phyloP scores from a whole-genome alignment of 176 grass and related monocot species.

The Olyra latifolia region DNA sequence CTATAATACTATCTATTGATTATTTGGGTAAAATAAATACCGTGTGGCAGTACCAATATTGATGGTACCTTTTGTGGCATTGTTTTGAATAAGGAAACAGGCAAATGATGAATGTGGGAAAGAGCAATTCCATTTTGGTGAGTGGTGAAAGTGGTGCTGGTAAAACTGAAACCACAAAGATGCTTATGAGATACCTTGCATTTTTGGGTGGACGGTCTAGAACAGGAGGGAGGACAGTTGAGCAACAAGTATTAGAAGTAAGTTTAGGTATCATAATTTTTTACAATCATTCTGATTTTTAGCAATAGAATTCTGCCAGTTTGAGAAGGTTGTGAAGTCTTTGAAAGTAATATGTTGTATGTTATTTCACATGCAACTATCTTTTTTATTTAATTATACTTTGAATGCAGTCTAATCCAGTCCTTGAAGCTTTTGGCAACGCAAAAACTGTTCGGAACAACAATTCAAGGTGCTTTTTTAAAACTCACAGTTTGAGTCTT shows the following conservation, averaged over 20 bases:
- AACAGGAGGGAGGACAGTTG: constrained; percentile 81
- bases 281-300: constrained; percentile 6
- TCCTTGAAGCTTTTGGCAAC: constrained; percentile 98
- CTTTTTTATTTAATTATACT: constrained; percentile 13
- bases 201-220: constrained; percentile 80
- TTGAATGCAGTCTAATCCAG: constrained; percentile 81
- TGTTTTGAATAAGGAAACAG: constrained; percentile 66
- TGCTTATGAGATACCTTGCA: constrained; percentile 96
- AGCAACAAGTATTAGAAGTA: constrained; percentile 98
- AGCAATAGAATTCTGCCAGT: neutral
- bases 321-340: constrained; percentile 1
- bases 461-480: constrained; percentile 73
- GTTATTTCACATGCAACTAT: constrained; percentile 25
- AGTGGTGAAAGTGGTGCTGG: constrained; percentile 99
- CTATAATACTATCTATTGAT: constrained; percentile 36
- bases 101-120: constrained; percentile 94
- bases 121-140: constrained; percentile 91
- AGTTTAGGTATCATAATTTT: constrained; percentile 33
- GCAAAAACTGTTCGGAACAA: constrained; percentile 94
- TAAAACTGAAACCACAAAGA: constrained; percentile 98
- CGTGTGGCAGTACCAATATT: constrained; percentile 28
- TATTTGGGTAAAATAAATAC: constrained; percentile 32
- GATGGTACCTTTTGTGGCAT: constrained; percentile 44
- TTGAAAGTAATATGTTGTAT: neutral
- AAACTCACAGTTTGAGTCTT: constrained; percentile 19